Evolutionary conservation across 495 filamentous ascomycete genomes (phyloP).

Genomic region (Cudoniella acicularis): DNA sequence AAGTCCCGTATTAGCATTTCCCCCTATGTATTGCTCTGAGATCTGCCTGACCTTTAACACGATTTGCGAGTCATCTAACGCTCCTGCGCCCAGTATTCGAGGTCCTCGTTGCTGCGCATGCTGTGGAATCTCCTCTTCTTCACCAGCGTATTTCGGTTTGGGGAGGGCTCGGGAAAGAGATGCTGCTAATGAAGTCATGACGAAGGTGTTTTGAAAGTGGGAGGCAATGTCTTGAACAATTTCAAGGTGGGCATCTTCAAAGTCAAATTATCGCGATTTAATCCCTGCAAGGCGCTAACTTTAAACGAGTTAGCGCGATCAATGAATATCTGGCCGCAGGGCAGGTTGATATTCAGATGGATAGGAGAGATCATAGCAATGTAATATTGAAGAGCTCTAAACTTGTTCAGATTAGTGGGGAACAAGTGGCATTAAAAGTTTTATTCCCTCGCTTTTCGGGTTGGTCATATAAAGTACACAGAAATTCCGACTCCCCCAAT

Average conservation of each 20-base stretch:
- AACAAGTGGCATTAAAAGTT: background rate
- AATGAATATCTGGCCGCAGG: background rate
- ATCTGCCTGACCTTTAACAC: constrained; percentile 63
- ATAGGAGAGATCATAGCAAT: background rate
- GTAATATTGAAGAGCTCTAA: background rate
- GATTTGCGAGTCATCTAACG: constrained; percentile 81
- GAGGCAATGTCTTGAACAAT: background rate
- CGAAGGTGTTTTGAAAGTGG: constrained; percentile 7
- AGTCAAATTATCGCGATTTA: constrained; percentile 15
- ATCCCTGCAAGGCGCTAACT: background rate
- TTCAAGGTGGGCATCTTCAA: constrained; percentile 8
- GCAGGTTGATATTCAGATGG: too few species aligned
- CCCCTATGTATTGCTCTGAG: background rate
- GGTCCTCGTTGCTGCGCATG: constrained; percentile 73
- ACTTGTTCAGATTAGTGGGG: background rate
- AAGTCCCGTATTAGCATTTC: constrained; percentile 13
- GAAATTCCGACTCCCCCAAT: constrained; percentile 8
- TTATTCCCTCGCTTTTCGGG: constrained; percentile 10
- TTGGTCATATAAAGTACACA: constrained; percentile 16
- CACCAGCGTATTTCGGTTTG: constrained; percentile 82
- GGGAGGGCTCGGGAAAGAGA: constrained; percentile 81
- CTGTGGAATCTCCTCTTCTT: constrained; percentile 74
- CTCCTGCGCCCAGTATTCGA: constrained; percentile 70
- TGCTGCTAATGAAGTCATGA: constrained; percentile 68
- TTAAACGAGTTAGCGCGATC: background rate